Evolutionary conservation across 2,329 filamentous ascomycete species (phyloP).

Genomic region (Ustilaginoidea virens): DNA sequence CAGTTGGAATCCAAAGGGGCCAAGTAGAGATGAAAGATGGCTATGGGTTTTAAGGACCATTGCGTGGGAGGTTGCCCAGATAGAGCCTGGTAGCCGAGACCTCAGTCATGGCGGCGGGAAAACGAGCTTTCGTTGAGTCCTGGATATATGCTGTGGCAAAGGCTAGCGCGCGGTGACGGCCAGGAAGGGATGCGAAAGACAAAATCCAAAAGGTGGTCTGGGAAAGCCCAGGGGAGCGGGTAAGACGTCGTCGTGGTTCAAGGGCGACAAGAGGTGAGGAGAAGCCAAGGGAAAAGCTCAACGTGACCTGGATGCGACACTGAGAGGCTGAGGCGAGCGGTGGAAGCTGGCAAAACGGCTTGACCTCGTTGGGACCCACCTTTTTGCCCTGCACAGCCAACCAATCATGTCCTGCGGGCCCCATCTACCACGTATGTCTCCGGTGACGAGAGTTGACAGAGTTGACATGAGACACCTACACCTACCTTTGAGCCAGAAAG

Average conservation of each 20-base stretch:
- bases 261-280: no score
- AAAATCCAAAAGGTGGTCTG: conserved; percentile 3
- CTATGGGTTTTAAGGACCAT: conserved; percentile 44
- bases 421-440: no score
- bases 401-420: no score
- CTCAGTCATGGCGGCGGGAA: conserved; percentile 56
- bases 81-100: conserved; percentile 93
- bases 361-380: conserved; percentile 1
- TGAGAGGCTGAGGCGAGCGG: conserved; percentile 6
- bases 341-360: conserved; percentile 5
- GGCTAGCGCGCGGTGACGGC: no score
- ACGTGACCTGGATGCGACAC: no score
- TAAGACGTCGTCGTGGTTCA: no score
- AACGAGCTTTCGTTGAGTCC: conserved; percentile 2
- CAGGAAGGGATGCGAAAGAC: conserved; percentile 3
- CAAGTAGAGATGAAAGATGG: conserved; percentile 7
- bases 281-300: no score
- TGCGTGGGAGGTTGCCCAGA: conserved; percentile 91
- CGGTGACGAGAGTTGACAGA: no score
- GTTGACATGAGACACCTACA: no score
- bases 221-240: not conserved
- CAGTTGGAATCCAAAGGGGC: conserved; percentile 21
- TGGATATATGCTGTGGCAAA: no score
- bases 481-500: no score
- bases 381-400: no score